Conservation (phyloP, 2,329 filamentous ascomycete species). For the Hawksworthiomyces lignivorus region DNA sequence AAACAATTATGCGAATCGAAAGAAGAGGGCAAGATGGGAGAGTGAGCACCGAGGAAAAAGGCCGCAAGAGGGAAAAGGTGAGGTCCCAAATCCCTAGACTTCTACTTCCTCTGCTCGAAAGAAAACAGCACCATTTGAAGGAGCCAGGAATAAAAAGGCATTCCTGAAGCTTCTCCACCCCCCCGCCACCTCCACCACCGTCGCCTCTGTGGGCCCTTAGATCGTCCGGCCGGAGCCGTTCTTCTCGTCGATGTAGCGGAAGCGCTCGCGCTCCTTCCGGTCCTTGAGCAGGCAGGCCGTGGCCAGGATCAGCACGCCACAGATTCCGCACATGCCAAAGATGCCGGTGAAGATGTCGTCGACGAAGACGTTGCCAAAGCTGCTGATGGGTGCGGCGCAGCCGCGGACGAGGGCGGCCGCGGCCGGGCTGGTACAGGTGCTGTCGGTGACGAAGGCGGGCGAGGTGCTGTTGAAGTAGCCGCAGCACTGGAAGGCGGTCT, state of each 20-base stretch:
- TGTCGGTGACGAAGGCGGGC: constrained; percentile 63
- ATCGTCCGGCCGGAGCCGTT: constrained; percentile 45
- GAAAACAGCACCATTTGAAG: no score
- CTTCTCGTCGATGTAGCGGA: constrained; percentile 77
- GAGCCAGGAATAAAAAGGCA: neutral
- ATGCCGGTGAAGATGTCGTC: constrained; percentile 71
- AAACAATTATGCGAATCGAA: no score
- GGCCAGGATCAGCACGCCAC: constrained; percentile 60
- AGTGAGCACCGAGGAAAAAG: neutral
- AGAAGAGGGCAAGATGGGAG: neutral
- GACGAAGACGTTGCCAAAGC: constrained; percentile 62
- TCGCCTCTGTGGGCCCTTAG: constrained; percentile 21
- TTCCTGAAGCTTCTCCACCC: neutral
- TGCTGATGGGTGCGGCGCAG: constrained; percentile 60
- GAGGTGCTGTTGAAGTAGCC: constrained; percentile 68
- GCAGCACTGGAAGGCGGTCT: constrained; percentile 69
- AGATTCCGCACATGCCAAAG: constrained; percentile 71
- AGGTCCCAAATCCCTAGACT: no score
- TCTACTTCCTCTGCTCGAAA: no score
- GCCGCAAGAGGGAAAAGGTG: no score
- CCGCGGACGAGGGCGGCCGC: constrained; percentile 62
- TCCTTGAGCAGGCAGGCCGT: constrained; percentile 73
- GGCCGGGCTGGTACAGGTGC: constrained; percentile 60
- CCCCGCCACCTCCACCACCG: neutral
- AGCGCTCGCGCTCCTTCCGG: constrained; percentile 70